A percentile compares a stretch with the other conserved stretches of the same genome.
Evolutionary conservation across 305 asterid genomes (phyloP).

Genomic region (Solanum hybrid): DNA sequence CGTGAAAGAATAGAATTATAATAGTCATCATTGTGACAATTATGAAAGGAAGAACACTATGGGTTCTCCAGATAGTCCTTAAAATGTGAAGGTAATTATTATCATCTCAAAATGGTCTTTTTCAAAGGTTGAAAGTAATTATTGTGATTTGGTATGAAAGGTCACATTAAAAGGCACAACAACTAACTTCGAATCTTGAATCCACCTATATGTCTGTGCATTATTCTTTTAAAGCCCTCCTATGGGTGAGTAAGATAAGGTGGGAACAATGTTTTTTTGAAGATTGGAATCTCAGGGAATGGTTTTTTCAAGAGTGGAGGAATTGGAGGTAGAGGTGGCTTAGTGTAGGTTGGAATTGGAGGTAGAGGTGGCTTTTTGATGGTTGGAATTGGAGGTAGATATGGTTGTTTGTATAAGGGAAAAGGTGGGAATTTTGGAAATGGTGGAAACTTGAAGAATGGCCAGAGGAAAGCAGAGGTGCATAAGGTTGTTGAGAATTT

Average conservation of each 20-base stretch:
- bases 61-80: background rate
- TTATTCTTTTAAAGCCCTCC: background rate
- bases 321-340: background rate
- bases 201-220: background rate
- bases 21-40: background rate
- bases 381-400: background rate
- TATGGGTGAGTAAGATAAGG: slow-evolving; percentile 10
- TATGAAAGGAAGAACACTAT: background rate
- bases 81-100: background rate
- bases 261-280: slow-evolving; percentile 8
- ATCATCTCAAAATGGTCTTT: background rate
- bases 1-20: background rate
- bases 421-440: slow-evolving; percentile 35
- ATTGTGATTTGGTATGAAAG: background rate
- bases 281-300: background rate
- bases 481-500: slow-evolving; percentile 37
- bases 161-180: background rate
- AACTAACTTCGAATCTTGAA: background rate
- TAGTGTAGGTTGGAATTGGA: background rate
- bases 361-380: background rate
- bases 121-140: background rate
- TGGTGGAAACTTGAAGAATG: slow-evolving; percentile 13
- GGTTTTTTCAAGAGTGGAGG: slow-evolving; percentile 1
- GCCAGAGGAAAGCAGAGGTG: slow-evolving; percentile 44
- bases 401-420: background rate